A percentile compares a stretch with the other conserved stretches of the same genome.
These are phyloP conservation scores for Phylloporus sp. DNA, from an alignment of 768 basidiomycete species.

Conservation along the genomic window DNA sequence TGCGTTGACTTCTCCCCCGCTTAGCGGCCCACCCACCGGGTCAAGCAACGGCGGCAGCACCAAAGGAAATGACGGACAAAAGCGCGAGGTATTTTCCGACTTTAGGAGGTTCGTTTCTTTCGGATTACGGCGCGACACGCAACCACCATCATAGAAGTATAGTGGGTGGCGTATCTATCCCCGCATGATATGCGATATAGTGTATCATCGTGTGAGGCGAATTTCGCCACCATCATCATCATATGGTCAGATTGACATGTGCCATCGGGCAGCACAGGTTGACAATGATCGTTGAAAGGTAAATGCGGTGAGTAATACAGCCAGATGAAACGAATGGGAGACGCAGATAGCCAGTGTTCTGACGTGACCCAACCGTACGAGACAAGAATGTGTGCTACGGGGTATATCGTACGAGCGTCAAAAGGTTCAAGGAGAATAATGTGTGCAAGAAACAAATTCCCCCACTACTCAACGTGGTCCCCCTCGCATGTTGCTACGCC, in stretches of 20 bases:
- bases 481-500: constrained; percentile 18
- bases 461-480: constrained; percentile 7
- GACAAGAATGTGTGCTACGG: not conserved
- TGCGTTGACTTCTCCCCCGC: constrained; percentile 55
- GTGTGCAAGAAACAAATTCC: constrained; percentile 21
- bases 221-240: constrained; percentile 12
- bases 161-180: not conserved
- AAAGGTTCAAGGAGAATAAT: constrained; percentile 11
- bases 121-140: constrained; percentile 72
- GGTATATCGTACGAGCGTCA: constrained; percentile 16
- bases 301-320: constrained; percentile 18
- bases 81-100: constrained; percentile 84
- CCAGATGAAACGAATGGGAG: not conserved
- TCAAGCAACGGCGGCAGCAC: constrained; percentile 43
- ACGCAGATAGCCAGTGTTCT: constrained; percentile 1
- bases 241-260: not conserved
- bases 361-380: constrained; percentile 1
- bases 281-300: not conserved
- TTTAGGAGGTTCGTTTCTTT: constrained; percentile 87
- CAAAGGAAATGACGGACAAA: constrained; percentile 45
- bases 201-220: not conserved
- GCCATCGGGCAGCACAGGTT: not conserved
- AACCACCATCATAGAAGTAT: constrained; percentile 21
- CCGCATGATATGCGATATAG: not conserved
- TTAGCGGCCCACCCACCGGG: constrained; percentile 61